Evolutionary conservation across 2,329 filamentous ascomycete species (phyloP).

Genomic region (Pseudocercospora vitis): DNA sequence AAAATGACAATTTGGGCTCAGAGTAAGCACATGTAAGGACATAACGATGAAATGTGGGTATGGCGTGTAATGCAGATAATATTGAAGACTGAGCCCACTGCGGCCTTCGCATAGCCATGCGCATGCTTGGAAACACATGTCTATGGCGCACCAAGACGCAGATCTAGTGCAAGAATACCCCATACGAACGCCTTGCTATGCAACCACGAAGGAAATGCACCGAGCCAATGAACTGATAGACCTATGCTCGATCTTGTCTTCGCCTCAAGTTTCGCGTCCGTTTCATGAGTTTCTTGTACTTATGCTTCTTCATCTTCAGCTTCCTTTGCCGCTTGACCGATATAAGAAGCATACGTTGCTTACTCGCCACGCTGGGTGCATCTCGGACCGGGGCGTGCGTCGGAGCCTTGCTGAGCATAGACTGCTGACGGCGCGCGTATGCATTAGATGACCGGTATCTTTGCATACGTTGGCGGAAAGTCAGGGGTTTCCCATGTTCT

Average conservation of each 20-base stretch:
- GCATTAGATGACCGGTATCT: constrained; percentile 55
- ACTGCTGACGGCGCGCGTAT: constrained; percentile 40
- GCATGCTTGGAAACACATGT: neutral
- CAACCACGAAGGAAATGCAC: neutral
- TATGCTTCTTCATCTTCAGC: constrained; percentile 99
- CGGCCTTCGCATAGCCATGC: neutral
- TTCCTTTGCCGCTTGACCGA: constrained; percentile 90
- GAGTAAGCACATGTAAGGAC: too few species aligned
- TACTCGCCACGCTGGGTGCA: constrained; percentile 26
- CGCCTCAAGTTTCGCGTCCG: constrained; percentile 83
- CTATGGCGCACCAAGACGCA: neutral
- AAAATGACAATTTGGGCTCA: neutral
- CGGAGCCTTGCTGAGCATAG: constrained; percentile 16
- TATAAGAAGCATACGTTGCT: constrained; percentile 69
- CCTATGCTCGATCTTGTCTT: constrained; percentile 60
- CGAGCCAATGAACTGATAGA: neutral
- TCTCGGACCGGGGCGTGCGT: constrained; percentile 15
- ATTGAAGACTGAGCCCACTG: neutral
- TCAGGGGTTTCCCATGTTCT: constrained; percentile 8
- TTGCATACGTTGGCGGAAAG: constrained; percentile 70
- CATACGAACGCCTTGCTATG: constrained; percentile 6
- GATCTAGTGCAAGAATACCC: neutral
- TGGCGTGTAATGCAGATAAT: neutral
- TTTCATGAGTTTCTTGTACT: constrained; percentile 99
- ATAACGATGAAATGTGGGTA: neutral